A percentile compares a stretch with the other conserved stretches of the same genome.
phyloP scores from a whole-genome alignment of 768 basidiomycete genomes.

The Agaricus blazei region DNA sequence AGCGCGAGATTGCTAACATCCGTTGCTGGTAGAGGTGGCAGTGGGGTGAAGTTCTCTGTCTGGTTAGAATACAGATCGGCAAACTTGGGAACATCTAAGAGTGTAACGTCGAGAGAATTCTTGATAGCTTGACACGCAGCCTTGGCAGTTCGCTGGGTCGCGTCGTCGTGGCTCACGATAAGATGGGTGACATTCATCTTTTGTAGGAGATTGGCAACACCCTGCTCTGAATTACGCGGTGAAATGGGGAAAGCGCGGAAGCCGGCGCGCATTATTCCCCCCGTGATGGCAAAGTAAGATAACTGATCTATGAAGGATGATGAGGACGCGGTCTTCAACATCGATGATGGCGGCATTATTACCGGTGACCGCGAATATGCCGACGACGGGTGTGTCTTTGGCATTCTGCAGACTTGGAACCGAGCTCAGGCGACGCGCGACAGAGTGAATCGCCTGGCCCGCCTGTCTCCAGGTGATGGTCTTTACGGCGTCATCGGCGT shows the following conservation, averaged over 20 bases:
- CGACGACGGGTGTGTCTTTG: conserved; percentile 18
- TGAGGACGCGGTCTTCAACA: background rate
- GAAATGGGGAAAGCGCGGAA: conserved; percentile 32
- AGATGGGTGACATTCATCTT: conserved; percentile 18
- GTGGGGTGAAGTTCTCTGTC: background rate
- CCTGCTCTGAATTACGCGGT: conserved; percentile 40
- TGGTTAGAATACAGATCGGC: background rate
- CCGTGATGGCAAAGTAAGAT: conserved; percentile 25
- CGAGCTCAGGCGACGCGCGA: conserved; percentile 10
- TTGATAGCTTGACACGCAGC: conserved; percentile 11
- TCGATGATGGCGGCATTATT: background rate
- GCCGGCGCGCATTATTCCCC: conserved; percentile 36
- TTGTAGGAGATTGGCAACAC: conserved; percentile 39
- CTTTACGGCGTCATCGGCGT: conserved; percentile 5
- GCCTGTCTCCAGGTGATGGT: conserved; percentile 17
- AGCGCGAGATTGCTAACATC: background rate
- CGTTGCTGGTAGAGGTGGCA: background rate
- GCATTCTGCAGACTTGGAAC: background rate
- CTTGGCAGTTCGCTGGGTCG: conserved; percentile 15
- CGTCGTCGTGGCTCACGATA: conserved; percentile 17
- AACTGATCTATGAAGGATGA: conserved; percentile 23
- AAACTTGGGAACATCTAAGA: conserved; percentile 6
- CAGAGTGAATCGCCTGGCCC: conserved; percentile 13
- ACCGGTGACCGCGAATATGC: conserved; percentile 24
- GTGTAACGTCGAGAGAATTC: background rate